Percentiles rank a stretch among this genome's conserved stretches.
Evolutionary conservation across 306 rosid species (phyloP).

Genomic region (Rosa lucieae): DNA sequence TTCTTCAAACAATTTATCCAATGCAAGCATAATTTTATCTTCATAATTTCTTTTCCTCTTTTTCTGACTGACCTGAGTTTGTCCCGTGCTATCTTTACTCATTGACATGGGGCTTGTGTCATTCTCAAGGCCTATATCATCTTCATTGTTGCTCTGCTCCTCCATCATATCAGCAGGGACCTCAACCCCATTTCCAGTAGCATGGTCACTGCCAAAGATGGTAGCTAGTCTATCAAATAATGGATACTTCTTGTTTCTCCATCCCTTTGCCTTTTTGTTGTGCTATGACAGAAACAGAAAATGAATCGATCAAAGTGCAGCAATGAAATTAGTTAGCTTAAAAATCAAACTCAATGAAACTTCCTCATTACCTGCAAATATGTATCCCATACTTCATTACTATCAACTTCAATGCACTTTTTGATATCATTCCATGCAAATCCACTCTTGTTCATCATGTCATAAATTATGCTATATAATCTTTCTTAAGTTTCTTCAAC

Average conservation of each 20-base stretch:
- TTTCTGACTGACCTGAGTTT: not conserved
- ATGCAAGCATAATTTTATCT: not conserved
- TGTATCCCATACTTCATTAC: not conserved
- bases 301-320: not conserved
- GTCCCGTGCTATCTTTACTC: not conserved
- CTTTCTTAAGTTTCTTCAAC: not conserved
- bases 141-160: not conserved
- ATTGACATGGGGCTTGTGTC: not conserved
- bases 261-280: not conserved
- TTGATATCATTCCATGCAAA: not conserved
- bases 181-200: not conserved
- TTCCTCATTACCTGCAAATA: not conserved
- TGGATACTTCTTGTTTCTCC: not conserved
- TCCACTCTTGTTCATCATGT: not conserved
- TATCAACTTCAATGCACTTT: not conserved
- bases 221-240: not conserved
- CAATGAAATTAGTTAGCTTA: too few species aligned
- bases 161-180: not conserved
- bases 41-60: slow-evolving; percentile 1
- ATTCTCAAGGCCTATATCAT: not conserved
- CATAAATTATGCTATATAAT: not conserved
- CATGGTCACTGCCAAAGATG: not conserved
- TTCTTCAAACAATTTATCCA: not conserved
- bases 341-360: too few species aligned
- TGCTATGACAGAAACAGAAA: not conserved